These are phyloP conservation scores for Phytophthora citrophthora DNA, from an alignment of 352 stramenopile genomes.

Conservation along the genomic window DNA sequence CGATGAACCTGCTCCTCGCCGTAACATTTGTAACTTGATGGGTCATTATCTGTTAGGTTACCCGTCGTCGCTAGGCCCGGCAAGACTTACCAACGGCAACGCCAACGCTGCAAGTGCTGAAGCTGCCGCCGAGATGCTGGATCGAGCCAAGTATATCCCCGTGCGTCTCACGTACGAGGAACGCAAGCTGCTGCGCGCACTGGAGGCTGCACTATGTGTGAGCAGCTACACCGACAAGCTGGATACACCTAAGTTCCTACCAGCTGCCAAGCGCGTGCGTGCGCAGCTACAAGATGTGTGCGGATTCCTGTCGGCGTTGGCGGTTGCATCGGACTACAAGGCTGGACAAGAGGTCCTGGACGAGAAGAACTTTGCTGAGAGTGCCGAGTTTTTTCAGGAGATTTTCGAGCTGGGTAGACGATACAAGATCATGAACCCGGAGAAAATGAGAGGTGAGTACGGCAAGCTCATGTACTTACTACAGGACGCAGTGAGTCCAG, in stretches of 20 bases:
- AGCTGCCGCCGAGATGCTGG: conserved; percentile 62
- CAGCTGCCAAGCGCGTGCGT: conserved; percentile 82
- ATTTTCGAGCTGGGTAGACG: conserved; percentile 94
- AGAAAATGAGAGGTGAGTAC: conserved; percentile 97
- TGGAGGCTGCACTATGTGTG: conserved; percentile 94
- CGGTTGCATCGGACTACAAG: conserved; percentile 90
- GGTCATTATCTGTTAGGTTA: conserved; percentile 86
- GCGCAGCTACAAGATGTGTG: conserved; percentile 93
- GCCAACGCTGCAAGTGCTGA: conserved; percentile 15
- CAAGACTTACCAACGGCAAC: conserved; percentile 26
- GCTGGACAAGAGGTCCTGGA: conserved; percentile 86
- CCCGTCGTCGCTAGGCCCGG: conserved; percentile 38
- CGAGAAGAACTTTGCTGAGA: conserved; percentile 91
- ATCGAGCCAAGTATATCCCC: conserved; percentile 96
- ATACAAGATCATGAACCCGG: conserved; percentile 99
- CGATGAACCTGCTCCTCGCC: conserved; percentile 45
- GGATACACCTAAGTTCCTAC: conserved; percentile 74
- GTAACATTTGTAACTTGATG: conserved; percentile 92
- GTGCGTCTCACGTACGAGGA: conserved; percentile 95
- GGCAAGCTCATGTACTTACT: conserved; percentile 96
- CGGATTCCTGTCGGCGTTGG: conserved; percentile 91
- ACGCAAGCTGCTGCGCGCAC: conserved; percentile 92
- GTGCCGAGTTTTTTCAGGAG: conserved; percentile 90
- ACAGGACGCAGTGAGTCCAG: conserved; percentile 89
- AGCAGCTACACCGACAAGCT: conserved; percentile 95